Conservation (phyloP, 192 early-diverging fungal species). For the Coemansia sp. region DNA sequence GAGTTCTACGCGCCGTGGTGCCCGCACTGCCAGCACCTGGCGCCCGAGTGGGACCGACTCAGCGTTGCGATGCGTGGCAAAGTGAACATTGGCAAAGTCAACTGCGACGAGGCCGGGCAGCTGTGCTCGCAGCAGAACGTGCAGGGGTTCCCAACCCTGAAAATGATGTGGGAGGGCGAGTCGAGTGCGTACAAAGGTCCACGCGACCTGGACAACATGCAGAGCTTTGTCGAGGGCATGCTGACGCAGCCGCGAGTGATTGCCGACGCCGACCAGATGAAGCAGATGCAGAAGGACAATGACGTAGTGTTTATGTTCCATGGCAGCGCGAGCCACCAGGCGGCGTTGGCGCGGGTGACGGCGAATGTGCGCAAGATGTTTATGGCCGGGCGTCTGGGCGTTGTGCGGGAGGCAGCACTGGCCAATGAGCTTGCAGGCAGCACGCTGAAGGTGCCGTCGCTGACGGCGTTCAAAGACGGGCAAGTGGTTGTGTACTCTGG, state of each 20-base stretch:
- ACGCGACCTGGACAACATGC: conserved; percentile 55
- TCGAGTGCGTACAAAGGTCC: conserved; percentile 42
- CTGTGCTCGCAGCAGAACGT: conserved; percentile 68
- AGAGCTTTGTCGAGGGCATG: conserved; percentile 55
- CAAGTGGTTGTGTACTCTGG: conserved; percentile 23
- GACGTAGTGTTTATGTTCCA: conserved; percentile 60
- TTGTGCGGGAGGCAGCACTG: conserved; percentile 16
- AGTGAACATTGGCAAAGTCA: conserved; percentile 81
- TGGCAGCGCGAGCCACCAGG: conserved; percentile 29
- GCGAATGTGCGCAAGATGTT: conserved; percentile 46
- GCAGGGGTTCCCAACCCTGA: conserved; percentile 84
- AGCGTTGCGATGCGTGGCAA: conserved; percentile 59
- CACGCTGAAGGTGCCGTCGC: conserved; percentile 39
- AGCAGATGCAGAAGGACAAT: conserved; percentile 38
- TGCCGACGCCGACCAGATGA: conserved; percentile 41
- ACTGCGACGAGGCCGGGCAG: conserved; percentile 67
- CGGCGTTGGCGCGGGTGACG: conserved; percentile 30
- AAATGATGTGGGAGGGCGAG: conserved; percentile 58
- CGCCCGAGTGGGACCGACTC: conserved; percentile 74
- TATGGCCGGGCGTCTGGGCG: conserved; percentile 37
- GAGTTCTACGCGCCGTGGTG: conserved; percentile 92
- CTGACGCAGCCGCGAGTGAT: conserved; percentile 41
- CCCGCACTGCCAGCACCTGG: conserved; percentile 80
- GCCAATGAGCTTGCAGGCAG: conserved; percentile 8
- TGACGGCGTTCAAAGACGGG: conserved; percentile 65